Base-by-base conservation (phyloP, 768 basidiomycete species). In the Strobilomyces dryophilus region DNA sequence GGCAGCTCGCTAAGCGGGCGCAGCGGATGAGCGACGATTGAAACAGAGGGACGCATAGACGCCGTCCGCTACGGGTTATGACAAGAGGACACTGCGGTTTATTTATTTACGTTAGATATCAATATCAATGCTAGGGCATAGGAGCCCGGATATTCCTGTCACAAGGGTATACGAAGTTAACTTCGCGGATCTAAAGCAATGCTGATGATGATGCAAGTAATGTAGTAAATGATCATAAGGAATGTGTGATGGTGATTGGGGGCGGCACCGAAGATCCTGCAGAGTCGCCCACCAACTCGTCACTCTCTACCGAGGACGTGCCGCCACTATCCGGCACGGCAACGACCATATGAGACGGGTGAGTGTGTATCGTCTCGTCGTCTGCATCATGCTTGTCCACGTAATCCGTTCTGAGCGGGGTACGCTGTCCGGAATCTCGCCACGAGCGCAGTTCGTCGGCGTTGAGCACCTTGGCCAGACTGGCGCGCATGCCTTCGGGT, bases 1-100 rank as follows among this genome's bases (percentile, higher is more conserved):
- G 42, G n/a, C 42, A 92, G 89, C 69, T 92, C 51, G 89, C 89
- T 20, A 89, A 76, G 67, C 84, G 90, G 24, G 89, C 89, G 1
- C 89, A 92, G 66, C 77, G 73, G 62, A 76, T 81, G 58, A 73
- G 73, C 18, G 80, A 80, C 39, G 75, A 77, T 48, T 74, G 74
- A 59, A 71, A 45, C 61, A 36, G 36, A 26, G 18, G 32, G 24
- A 41, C 11, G 5, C 21, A 24, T 9, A 20, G 32, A 20, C 47
- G 8, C 31, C 27, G 29, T 53, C 48, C 51, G 51, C 26, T 5
- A 18, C 43, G 40, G 37, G 42, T 47, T 49, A 37, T 42, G 12
- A 47, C 34, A 42, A 20, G 34, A 31, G 46, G 55, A 45, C 26
- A 48, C 50, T 50, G 21, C 15, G 36, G 49, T 43, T 42, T 27